Percentiles rank a stretch among this genome's conserved stretches.
Evolutionary conservation across 306 rosid species (phyloP).

Genomic region (Medicago lupulina): DNA sequence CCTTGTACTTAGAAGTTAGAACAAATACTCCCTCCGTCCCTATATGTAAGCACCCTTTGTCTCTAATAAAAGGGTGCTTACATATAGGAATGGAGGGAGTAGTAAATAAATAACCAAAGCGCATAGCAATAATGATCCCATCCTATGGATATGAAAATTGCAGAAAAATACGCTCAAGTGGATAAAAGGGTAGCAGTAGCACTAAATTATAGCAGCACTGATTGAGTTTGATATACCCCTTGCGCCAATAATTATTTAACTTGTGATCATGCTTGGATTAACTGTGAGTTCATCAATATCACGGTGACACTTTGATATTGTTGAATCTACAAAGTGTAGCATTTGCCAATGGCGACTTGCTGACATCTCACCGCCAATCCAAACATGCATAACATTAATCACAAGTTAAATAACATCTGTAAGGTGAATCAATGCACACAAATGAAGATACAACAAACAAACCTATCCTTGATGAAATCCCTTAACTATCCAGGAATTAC

Average conservation of each 20-base stretch:
- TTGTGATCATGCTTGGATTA: no score
- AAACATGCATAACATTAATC: no score
- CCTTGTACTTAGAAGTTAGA: constrained; percentile 24
- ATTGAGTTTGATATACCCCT: constrained; percentile 1
- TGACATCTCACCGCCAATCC: no score
- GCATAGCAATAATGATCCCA: constrained; percentile 8
- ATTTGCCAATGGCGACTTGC: no score
- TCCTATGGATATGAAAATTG: constrained; percentile 9
- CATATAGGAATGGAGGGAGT: no score
- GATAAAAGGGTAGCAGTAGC: constrained; percentile 18
- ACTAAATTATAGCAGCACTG: background rate
- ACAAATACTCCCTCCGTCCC: no score
- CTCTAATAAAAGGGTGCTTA: no score
- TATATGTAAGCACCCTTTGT: no score
- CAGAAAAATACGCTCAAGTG: constrained; percentile 26
- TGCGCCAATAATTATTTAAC: constrained; percentile 24
- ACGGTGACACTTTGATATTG: no score
- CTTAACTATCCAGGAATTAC: constrained; percentile 8
- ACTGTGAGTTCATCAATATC: no score
- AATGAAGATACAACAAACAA: constrained; percentile 27
- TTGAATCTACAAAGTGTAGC: no score
- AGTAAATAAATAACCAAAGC: constrained; percentile 14
- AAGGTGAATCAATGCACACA: constrained; percentile 34
- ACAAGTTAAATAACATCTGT: no score
- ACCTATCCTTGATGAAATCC: constrained; percentile 11